Evolutionary conservation across 2,329 filamentous ascomycete species (phyloP).

Genomic region (Tothia fuscella): DNA sequence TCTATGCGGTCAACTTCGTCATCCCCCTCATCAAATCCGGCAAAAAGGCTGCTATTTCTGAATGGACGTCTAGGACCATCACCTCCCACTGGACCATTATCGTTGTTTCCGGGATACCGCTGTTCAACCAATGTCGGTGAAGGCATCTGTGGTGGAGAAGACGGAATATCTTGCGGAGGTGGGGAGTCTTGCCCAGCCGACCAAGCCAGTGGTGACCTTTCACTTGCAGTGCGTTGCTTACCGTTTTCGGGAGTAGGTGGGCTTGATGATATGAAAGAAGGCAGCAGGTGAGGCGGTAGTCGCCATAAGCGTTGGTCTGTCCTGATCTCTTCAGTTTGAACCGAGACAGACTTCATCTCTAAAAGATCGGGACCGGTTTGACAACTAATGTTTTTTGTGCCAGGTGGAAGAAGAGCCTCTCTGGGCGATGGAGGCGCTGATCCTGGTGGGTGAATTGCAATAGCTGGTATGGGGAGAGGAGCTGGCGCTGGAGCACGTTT

Average conservation of each 20-base stretch:
- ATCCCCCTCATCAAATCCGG: constrained; percentile 56
- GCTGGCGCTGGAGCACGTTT: constrained; percentile 24
- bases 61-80: constrained; percentile 56
- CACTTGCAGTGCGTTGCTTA: constrained; percentile 10
- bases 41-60: constrained; percentile 74
- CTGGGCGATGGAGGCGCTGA: constrained; percentile 60
- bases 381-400: constrained; percentile 68
- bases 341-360: constrained; percentile 41
- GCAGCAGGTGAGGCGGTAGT: constrained; percentile 66
- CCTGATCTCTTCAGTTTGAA: constrained; percentile 87
- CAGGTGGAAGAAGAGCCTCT: constrained; percentile 65
- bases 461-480: constrained; percentile 58
- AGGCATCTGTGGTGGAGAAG: constrained; percentile 22
- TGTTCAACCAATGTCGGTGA: constrained; percentile 36
- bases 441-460: constrained; percentile 79
- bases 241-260: constrained; percentile 28
- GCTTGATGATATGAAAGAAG: constrained; percentile 56
- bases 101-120: constrained; percentile 64
- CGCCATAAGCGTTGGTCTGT: constrained; percentile 66
- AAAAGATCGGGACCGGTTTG: constrained; percentile 52
- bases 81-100: constrained; percentile 56
- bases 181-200: constrained; percentile 10
- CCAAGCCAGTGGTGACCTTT: constrained; percentile 1
- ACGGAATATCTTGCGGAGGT: constrained; percentile 12
- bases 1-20: constrained; percentile 38